phyloP scores from a whole-genome alignment of 2,329 filamentous ascomycete species.

The Ascocoryne sarcoides region DNA sequence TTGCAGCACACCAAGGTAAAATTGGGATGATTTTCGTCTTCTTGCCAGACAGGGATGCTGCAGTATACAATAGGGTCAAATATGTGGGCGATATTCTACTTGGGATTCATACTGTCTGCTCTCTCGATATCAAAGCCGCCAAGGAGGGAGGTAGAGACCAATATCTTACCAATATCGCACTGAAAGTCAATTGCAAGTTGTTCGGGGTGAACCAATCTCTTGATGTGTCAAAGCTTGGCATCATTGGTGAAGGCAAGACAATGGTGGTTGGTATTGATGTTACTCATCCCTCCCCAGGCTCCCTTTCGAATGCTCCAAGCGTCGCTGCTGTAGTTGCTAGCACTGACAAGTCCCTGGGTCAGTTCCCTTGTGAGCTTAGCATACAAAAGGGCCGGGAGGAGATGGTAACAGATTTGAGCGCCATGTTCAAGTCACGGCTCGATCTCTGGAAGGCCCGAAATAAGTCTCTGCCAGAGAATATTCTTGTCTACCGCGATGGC shows the following conservation, averaged over 20 bases:
- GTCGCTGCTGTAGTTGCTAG: conserved; percentile 73
- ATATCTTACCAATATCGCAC: conserved; percentile 56
- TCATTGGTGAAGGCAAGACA: conserved; percentile 49
- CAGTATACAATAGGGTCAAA: conserved; percentile 12
- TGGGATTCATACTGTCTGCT: conserved; percentile 14
- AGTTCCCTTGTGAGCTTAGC: conserved; percentile 67
- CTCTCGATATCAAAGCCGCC: conserved; percentile 6
- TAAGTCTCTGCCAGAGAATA: conserved; percentile 51
- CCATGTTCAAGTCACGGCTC: conserved; percentile 55
- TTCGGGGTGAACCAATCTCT: conserved; percentile 63
- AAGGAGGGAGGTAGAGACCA: conserved; percentile 26
- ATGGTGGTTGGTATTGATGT: conserved; percentile 72
- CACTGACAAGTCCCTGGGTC: conserved; percentile 54
- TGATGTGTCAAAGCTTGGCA: conserved; percentile 39
- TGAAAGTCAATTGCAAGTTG: conserved; percentile 75
- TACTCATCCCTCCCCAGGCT: conserved; percentile 68
- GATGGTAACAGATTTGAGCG: conserved; percentile 48
- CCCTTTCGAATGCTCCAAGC: conserved; percentile 51
- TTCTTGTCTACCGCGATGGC: conserved; percentile 78
- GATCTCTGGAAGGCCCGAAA: conserved; percentile 48
- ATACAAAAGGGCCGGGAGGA: conserved; percentile 57
- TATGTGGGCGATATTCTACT: conserved; percentile 8
- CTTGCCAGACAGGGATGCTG: conserved; percentile 7
- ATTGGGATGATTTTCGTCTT: conserved; percentile 9
- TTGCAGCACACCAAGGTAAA: neutral